Conservation (phyloP, 495 filamentous ascomycete species). For the Halenospora varia region DNA sequence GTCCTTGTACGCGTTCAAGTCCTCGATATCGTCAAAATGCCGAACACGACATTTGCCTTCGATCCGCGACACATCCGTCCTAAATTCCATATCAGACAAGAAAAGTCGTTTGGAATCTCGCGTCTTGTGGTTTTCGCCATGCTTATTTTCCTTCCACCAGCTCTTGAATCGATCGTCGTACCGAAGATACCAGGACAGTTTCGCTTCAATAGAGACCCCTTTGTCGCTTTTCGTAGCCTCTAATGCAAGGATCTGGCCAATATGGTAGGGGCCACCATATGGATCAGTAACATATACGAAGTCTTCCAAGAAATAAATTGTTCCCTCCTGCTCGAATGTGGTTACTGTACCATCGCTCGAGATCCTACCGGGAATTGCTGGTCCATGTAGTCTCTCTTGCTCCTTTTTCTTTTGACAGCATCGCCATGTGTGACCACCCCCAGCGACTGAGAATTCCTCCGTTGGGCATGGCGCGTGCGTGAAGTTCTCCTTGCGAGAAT, state of each 20-base stretch:
- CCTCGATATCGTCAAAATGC: constrained; percentile 1
- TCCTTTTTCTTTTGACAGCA: constrained; percentile 3
- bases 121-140: background rate
- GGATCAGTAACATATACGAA: constrained; percentile 10
- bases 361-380: background rate
- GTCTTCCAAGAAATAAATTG: constrained; percentile 12
- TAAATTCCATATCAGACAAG: background rate
- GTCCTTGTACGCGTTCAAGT: constrained; percentile 4
- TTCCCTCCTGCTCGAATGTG: background rate
- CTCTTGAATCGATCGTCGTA: background rate
- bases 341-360: background rate
- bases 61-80: background rate
- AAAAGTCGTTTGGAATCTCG: constrained; percentile 11
- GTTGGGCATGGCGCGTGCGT: background rate
- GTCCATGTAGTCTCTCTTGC: background rate
- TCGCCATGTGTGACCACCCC: too few species aligned
- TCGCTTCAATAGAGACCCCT: background rate
- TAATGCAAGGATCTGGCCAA: constrained; percentile 6
- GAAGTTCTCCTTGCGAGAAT: background rate
- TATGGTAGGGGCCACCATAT: background rate
- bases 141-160: background rate
- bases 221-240: background rate
- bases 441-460: too few species aligned
- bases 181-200: background rate
- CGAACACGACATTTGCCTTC: constrained; percentile 13